Conservation (phyloP, 768 basidiomycete genomes). For the Termitomyces sp. region DNA sequence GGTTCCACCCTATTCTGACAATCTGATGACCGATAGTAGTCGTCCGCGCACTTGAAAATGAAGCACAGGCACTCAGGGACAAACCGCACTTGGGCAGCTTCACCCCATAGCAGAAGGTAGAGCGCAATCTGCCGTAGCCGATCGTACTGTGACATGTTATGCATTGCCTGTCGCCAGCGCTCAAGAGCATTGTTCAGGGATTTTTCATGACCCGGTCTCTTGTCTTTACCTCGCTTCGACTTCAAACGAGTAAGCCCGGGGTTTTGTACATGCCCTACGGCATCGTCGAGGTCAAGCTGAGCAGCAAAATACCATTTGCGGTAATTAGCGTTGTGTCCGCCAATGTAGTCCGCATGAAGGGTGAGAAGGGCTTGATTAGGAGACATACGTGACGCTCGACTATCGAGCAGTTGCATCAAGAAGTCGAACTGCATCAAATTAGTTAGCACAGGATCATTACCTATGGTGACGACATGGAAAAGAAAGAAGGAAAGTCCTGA, state of each 20-base stretch:
- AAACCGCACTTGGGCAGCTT: slow-evolving; percentile 96
- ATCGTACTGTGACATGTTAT: slow-evolving; percentile 98
- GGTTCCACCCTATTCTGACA: slow-evolving; percentile 91
- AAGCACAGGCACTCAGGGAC: slow-evolving; percentile 96
- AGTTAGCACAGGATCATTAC: slow-evolving; percentile 2
- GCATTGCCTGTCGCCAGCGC: slow-evolving; percentile 97
- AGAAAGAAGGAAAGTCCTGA: background rate
- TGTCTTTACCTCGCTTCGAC: slow-evolving; percentile 50
- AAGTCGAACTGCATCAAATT: slow-evolving; percentile 74
- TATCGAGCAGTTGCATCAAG: slow-evolving; percentile 95
- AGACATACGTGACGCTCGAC: slow-evolving; percentile 94
- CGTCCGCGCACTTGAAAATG: slow-evolving; percentile 99
- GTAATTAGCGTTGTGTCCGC: slow-evolving; percentile 97
- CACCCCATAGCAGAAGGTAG: slow-evolving; percentile 95
- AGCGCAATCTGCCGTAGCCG: slow-evolving; percentile 94
- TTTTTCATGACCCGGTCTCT: slow-evolving; percentile 50
- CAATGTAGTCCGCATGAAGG: slow-evolving; percentile 97
- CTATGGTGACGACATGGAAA: background rate
- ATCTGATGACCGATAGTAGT: slow-evolving; percentile 98
- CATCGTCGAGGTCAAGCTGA: slow-evolving; percentile 97
- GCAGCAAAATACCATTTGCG: slow-evolving; percentile 99
- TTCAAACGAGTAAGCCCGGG: slow-evolving; percentile 83
- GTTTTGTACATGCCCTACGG: slow-evolving; percentile 88
- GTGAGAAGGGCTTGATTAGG: slow-evolving; percentile 94
- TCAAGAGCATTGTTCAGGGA: slow-evolving; percentile 79